Base-by-base conservation (phyloP, 75 land plant species). In the Cupressus sempervirens region DNA sequence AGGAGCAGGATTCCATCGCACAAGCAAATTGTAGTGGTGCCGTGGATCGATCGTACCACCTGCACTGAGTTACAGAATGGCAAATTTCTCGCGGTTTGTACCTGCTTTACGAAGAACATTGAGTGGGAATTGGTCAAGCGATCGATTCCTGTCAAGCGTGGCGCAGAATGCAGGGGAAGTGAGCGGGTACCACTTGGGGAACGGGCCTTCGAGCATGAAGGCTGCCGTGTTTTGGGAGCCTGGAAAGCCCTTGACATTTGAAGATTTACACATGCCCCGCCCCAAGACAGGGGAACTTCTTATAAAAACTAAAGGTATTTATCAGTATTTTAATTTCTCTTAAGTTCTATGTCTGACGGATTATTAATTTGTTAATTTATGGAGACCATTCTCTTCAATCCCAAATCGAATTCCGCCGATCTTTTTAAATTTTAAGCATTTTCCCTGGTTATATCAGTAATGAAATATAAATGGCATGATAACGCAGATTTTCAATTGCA, bases 201-300 rank as follows among this genome's bases (percentile, higher is more conserved):
- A 88, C 35, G 95, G 90, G 74, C 86, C 96, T 12, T 91, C 96
- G 15, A 96, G 89, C 88, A 97, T 97, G 98, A 91, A 94, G 15
- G 99, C 92, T 0, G 89, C 93, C 3, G 98, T 97, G 77, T 93
- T 97, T 76, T 93, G 94, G 92, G 91, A 97, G 84, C 93, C 98
- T 45, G 87, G 88, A 45, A 88, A 86, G 87, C 99, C 99, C 1
- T 88, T 97, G 85, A 90, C 93, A 77, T 89, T 97, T 77, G 98
- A 97, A 85, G 99, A 97, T 5, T 92, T 97, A 52, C 90, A 87
- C 80, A 88, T 97, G 89, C 99, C 99, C 80, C 95, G 95, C 41
- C 98, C 98, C 29, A 96, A 97, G 86, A 86, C 95, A 1, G 94
- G 96, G 11, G 99, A 97, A 86, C 76, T 96, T 65, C 91, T 97